These are phyloP conservation scores for Mycena kentingensis DNA, from an alignment of 768 basidiomycete species.

Conservation along the genomic window DNA sequence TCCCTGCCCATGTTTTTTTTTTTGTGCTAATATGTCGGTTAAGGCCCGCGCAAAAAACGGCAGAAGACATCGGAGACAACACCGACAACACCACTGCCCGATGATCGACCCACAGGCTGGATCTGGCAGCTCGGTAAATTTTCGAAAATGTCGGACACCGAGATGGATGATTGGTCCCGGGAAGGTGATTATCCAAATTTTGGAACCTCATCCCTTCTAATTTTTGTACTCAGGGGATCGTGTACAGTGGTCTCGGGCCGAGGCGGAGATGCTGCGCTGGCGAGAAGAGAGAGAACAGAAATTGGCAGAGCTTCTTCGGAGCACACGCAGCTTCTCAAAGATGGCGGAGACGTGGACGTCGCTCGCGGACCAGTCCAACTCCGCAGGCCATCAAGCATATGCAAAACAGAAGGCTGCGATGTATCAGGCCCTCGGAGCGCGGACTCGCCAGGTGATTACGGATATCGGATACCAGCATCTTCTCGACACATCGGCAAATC, in stretches of 20 bases:
- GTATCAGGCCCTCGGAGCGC: neutral
- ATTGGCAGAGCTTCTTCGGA: slow-evolving; percentile 10
- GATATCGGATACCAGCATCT: too few relatives aligned
- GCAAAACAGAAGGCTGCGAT: slow-evolving; percentile 5
- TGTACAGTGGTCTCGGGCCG: slow-evolving; percentile 21
- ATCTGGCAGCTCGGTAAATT: slow-evolving; percentile 3
- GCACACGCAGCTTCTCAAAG: slow-evolving; percentile 2
- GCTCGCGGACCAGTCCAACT: neutral
- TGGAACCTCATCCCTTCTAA: neutral
- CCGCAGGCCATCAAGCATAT: neutral
- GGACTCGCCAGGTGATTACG: too few relatives aligned
- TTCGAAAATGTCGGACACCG: neutral
- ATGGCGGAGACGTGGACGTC: slow-evolving; percentile 2
- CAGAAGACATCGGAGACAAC: neutral
- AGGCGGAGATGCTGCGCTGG: slow-evolving; percentile 21
- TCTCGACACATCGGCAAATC: too few relatives aligned
- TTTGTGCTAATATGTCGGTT: neutral
- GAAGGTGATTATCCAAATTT: neutral
- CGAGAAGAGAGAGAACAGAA: slow-evolving; percentile 15
- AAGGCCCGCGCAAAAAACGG: neutral
- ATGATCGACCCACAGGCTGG: slow-evolving; percentile 2
- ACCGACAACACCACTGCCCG: neutral
- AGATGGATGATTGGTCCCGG: slow-evolving; percentile 2
- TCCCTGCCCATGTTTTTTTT: too few relatives aligned
- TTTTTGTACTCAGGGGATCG: slow-evolving; percentile 2